A percentile compares a stretch with the other conserved stretches of the same genome.
Conservation (phyloP, 352 stramenopile genomes). For the Plasmopara viticola region DNA sequence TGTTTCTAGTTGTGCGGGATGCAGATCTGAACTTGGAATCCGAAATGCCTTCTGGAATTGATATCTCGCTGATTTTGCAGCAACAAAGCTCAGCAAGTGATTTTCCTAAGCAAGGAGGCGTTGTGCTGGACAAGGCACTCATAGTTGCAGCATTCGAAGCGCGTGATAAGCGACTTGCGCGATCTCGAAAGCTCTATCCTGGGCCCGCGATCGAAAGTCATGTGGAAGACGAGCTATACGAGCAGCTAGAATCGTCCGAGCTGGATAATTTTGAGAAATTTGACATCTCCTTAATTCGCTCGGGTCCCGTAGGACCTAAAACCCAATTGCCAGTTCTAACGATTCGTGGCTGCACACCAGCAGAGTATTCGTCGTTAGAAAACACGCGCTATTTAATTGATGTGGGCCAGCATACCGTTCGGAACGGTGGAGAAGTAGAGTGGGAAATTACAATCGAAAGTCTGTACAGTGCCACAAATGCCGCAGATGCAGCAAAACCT, state of each 20-base stretch:
- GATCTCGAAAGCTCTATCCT: slow-evolving; percentile 39
- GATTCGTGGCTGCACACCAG: slow-evolving; percentile 75
- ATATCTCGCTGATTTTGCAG: slow-evolving; percentile 67
- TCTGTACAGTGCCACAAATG: slow-evolving; percentile 37
- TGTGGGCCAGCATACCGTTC: slow-evolving; percentile 81
- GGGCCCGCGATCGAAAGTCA: slow-evolving; percentile 33
- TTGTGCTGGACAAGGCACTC: slow-evolving; percentile 31
- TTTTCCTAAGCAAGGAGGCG: slow-evolving; percentile 28
- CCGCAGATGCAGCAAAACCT: slow-evolving; percentile 21
- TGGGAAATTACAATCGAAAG: slow-evolving; percentile 87
- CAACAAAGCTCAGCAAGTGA: slow-evolving; percentile 34
- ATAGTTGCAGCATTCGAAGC: slow-evolving; percentile 59
- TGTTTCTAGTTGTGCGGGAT: slow-evolving; percentile 73
- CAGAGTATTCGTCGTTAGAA: slow-evolving; percentile 74
- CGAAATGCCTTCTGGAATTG: slow-evolving; percentile 51
- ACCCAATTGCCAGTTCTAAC: slow-evolving; percentile 55
- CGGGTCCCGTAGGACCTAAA: slow-evolving; percentile 27
- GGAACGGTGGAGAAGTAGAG: slow-evolving; percentile 80
- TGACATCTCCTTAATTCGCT: slow-evolving; percentile 61
- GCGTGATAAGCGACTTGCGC: slow-evolving; percentile 48
- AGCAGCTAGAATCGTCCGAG: slow-evolving; percentile 36
- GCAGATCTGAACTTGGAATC: slow-evolving; percentile 48
- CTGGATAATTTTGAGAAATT: slow-evolving; percentile 77
- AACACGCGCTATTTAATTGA: slow-evolving; percentile 83
- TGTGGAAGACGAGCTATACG: slow-evolving; percentile 29